Evolutionary conservation across 192 early-diverging fungal species (phyloP).

Genomic region (Coemansia sp.): DNA sequence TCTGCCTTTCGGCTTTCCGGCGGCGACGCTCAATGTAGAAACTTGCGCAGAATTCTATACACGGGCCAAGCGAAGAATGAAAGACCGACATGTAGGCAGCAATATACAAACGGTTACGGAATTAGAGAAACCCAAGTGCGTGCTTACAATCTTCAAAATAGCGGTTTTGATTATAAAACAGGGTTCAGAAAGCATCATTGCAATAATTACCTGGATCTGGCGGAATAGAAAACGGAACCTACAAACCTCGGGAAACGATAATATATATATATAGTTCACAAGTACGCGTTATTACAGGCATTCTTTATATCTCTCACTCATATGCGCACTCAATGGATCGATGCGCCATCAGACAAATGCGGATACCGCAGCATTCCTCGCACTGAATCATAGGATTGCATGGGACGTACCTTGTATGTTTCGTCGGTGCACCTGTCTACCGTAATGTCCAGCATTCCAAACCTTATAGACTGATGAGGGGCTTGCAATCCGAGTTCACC

Average conservation of each 20-base stretch:
- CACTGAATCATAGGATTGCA: slow-evolving; percentile 21
- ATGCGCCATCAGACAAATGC: neutral
- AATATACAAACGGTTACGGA: neutral
- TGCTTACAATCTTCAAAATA: neutral
- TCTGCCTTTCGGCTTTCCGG: slow-evolving; percentile 12
- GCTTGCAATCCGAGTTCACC: neutral
- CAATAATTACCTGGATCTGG: slow-evolving; percentile 36
- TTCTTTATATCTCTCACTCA: slow-evolving; percentile 3
- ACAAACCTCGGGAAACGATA: neutral
- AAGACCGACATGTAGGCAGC: neutral
- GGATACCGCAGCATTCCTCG: slow-evolving; percentile 2
- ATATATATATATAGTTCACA: neutral
- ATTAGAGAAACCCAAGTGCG: too few species aligned
- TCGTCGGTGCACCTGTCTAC: slow-evolving; percentile 5
- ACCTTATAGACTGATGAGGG: slow-evolving; percentile 12
- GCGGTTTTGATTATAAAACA: neutral
- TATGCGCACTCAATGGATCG: slow-evolving; percentile 2
- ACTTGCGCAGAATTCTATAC: slow-evolving; percentile 27
- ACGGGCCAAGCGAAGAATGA: neutral
- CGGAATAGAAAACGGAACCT: slow-evolving; percentile 32
- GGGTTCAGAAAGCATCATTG: neutral
- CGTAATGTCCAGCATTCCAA: slow-evolving; percentile 28
- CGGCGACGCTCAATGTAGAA: slow-evolving; percentile 29
- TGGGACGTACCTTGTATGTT: slow-evolving; percentile 19
- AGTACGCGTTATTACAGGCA: slow-evolving; percentile 5